Evolutionary conservation across 352 stramenopile genomes (phyloP).

Genomic region (Phytophthora pistaciae): DNA sequence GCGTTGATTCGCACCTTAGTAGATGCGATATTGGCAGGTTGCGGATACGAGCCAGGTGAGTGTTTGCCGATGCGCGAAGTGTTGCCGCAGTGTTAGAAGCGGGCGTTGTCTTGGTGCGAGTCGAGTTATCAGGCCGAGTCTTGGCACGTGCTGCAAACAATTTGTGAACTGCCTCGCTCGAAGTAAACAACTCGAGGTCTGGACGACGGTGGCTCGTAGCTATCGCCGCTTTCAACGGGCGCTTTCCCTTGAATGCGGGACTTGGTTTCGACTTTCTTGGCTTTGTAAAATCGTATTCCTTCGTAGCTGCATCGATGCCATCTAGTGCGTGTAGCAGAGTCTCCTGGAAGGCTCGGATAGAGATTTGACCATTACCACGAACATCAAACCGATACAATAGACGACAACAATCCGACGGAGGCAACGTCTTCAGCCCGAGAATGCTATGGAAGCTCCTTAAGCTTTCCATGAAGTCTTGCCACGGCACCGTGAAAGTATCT

Average conservation of each 20-base stretch:
- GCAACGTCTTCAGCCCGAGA: constrained; percentile 10
- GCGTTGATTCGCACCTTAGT: constrained; percentile 35
- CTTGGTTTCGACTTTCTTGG: not conserved
- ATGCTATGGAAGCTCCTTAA: constrained; percentile 35
- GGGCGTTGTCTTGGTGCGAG: not conserved
- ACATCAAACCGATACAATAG: constrained; percentile 57
- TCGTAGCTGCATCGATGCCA: constrained; percentile 9
- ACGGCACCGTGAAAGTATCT: constrained; percentile 3
- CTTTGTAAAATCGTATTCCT: constrained; percentile 15
- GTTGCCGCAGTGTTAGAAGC: constrained; percentile 1
- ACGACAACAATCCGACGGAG: constrained; percentile 38
- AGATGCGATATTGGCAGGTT: constrained; percentile 54
- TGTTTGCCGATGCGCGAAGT: constrained; percentile 44
- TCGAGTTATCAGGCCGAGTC: not conserved
- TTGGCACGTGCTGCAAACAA: constrained; percentile 48
- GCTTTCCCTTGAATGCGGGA: constrained; percentile 6
- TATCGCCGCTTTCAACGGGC: constrained; percentile 36
- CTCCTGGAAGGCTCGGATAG: constrained; percentile 21
- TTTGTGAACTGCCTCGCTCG: constrained; percentile 46
- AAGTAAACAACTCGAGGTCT: constrained; percentile 50
- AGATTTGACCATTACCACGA: constrained; percentile 35
- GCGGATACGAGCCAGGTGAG: constrained; percentile 46
- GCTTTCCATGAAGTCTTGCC: constrained; percentile 32
- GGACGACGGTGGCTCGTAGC: constrained; percentile 38
- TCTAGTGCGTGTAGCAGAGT: constrained; percentile 20